Conservation (phyloP, 2,329 filamentous ascomycete genomes). For the Clonostachys sp. region DNA sequence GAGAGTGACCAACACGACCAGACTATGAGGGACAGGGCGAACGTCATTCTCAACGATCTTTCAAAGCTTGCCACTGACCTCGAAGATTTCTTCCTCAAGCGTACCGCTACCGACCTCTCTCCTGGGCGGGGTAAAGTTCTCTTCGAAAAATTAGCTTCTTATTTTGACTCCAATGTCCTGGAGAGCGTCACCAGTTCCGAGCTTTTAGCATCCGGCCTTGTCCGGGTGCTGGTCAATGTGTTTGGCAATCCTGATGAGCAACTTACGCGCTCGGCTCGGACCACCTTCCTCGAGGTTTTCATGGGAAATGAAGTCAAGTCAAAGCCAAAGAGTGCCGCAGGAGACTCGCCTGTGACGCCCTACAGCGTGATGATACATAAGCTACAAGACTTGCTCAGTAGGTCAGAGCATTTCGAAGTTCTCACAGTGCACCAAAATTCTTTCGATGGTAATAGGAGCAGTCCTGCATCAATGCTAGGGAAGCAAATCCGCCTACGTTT, state of each 20-base stretch:
- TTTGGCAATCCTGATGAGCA: slow-evolving; percentile 68
- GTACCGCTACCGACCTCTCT: slow-evolving; percentile 37
- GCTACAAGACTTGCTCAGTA: slow-evolving; percentile 89
- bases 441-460: slow-evolving; percentile 84
- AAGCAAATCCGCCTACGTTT: slow-evolving; percentile 91
- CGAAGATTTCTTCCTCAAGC: slow-evolving; percentile 62
- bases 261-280: slow-evolving; percentile 63
- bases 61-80: slow-evolving; percentile 69
- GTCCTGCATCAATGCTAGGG: slow-evolving; percentile 90
- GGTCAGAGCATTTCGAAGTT: slow-evolving; percentile 97
- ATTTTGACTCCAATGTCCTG: slow-evolving; percentile 84
- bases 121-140: slow-evolving; percentile 55
- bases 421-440: slow-evolving; percentile 92
- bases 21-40: slow-evolving; percentile 73
- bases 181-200: slow-evolving; percentile 96
- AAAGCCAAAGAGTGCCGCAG: slow-evolving; percentile 58
- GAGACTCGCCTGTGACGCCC: slow-evolving; percentile 70
- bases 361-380: slow-evolving; percentile 92
- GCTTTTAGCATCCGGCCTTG: slow-evolving; percentile 83
- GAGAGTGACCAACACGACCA: slow-evolving; percentile 71
- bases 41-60: slow-evolving; percentile 68
- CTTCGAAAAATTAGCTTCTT: slow-evolving; percentile 72
- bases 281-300: slow-evolving; percentile 86
- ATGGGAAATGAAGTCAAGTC: slow-evolving; percentile 72
- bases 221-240: slow-evolving; percentile 75